These are phyloP conservation scores for Coffea humblotiana DNA, from an alignment of 305 asterid species.

Conservation along the genomic window DNA sequence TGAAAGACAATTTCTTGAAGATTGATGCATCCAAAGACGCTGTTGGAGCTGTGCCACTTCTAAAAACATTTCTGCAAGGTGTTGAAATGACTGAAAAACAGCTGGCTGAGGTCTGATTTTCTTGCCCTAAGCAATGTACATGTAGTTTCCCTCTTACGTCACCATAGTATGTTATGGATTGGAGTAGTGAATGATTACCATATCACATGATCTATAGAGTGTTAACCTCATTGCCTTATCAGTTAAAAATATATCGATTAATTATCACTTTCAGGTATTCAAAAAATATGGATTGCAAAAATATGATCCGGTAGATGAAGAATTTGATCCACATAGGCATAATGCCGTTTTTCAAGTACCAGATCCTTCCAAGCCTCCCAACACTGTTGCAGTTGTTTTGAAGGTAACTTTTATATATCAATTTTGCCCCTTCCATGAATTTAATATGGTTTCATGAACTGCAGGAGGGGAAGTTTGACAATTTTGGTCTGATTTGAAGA, in stretches of 20 bases:
- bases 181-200: not conserved
- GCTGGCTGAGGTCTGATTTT: slow-evolving; percentile 67
- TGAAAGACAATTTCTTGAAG: slow-evolving; percentile 74
- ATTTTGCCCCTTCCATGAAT: not conserved
- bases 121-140: slow-evolving; percentile 12
- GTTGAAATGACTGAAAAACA: slow-evolving; percentile 99
- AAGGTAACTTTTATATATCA: slow-evolving; percentile 50
- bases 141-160: not conserved
- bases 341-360: slow-evolving; percentile 94
- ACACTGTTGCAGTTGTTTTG: slow-evolving; percentile 69
- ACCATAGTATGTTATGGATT: not conserved
- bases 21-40: slow-evolving; percentile 63
- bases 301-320: slow-evolving; percentile 64
- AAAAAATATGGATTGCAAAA: slow-evolving; percentile 76
- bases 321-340: slow-evolving; percentile 88
- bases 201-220: not conserved
- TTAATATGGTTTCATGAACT: not conserved
- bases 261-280: slow-evolving; percentile 53
- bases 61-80: slow-evolving; percentile 85
- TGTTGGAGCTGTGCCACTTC: slow-evolving; percentile 74
- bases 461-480: not conserved
- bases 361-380: slow-evolving; percentile 79
- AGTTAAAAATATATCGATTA: not conserved
- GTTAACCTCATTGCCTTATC: not conserved
- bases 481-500: not conserved